phyloP scores from a whole-genome alignment of 768 basidiomycete species.

The Kwoniella bestiolae region DNA sequence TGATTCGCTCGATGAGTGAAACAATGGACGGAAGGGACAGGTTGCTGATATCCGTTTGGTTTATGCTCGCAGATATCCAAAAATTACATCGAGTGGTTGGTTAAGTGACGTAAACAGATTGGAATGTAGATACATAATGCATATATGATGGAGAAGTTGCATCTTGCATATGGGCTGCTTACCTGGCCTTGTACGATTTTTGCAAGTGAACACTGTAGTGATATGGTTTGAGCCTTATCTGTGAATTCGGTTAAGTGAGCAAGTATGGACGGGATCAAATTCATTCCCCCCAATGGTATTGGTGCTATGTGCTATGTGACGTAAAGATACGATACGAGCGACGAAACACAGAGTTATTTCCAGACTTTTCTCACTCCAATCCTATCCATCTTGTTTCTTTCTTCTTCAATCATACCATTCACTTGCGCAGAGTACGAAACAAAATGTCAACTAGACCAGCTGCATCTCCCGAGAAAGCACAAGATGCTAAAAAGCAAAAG shows the following conservation, averaged over 20 bases:
- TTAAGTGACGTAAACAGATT: constrained; percentile 7
- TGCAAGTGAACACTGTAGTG: too few species aligned
- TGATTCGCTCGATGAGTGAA: too few species aligned
- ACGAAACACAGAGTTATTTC: background rate
- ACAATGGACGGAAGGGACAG: too few species aligned
- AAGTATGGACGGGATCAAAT: constrained; percentile 10
- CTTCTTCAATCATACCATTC: background rate
- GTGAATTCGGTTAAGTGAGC: background rate
- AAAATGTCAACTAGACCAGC: constrained; percentile 35
- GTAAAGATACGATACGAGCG: background rate
- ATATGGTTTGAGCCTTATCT: too few species aligned
- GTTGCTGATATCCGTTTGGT: constrained; percentile 2
- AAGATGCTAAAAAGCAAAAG: constrained; percentile 54
- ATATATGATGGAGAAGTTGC: background rate
- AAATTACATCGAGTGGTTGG: constrained; percentile 35
- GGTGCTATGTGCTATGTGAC: background rate
- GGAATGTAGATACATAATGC: background rate
- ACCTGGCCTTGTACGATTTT: too few species aligned
- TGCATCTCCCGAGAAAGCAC: constrained; percentile 36
- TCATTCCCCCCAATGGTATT: constrained; percentile 3
- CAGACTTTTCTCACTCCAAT: background rate
- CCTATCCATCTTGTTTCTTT: background rate
- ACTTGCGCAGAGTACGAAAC: background rate
- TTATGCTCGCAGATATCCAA: constrained; percentile 25
- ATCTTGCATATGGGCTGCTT: background rate